Percentiles rank a stretch among this genome's conserved stretches.
These are phyloP conservation scores for Wickerhamiella azyma DNA, from an alignment of 805 yeast species.

Conservation along the genomic window DNA sequence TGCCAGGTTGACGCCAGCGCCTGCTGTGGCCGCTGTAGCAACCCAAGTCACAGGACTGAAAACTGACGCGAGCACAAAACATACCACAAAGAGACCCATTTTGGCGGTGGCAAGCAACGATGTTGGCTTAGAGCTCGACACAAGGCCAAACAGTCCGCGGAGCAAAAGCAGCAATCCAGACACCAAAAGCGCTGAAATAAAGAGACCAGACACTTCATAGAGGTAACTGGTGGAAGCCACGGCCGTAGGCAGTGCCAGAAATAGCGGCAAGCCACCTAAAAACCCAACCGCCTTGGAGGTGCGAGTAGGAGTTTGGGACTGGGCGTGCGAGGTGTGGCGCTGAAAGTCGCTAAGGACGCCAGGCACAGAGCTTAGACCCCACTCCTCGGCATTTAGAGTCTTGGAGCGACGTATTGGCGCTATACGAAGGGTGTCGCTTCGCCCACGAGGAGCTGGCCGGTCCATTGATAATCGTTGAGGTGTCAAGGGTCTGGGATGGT, in stretches of 20 bases:
- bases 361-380: conserved; percentile 28
- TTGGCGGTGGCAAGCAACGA: conserved; percentile 12
- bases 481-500: neutral
- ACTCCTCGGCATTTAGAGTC: conserved; percentile 19
- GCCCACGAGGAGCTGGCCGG: conserved; percentile 4
- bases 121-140: neutral
- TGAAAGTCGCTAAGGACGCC: conserved; percentile 26
- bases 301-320: conserved; percentile 10
- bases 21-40: conserved; percentile 7
- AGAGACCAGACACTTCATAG: conserved; percentile 8
- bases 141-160: conserved; percentile 13
- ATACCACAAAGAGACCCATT: conserved; percentile 11
- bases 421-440: conserved; percentile 17
- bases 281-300: conserved; percentile 4
- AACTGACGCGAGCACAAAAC: conserved; percentile 12
- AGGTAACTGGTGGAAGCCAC: conserved; percentile 19
- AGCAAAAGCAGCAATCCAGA: conserved; percentile 17
- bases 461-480: conserved; percentile 2
- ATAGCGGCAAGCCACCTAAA: conserved; percentile 22
- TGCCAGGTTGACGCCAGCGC: neutral
- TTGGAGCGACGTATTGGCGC: conserved; percentile 22
- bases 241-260: conserved; percentile 23
- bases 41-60: conserved; percentile 10
- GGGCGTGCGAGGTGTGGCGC: conserved; percentile 24
- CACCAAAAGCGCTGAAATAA: conserved; percentile 12